Percentiles rank a stretch among this genome's conserved stretches.
Evolutionary conservation across 2,329 filamentous ascomycete species (phyloP).

Genomic region (Pyrenophora tritici-repentis): DNA sequence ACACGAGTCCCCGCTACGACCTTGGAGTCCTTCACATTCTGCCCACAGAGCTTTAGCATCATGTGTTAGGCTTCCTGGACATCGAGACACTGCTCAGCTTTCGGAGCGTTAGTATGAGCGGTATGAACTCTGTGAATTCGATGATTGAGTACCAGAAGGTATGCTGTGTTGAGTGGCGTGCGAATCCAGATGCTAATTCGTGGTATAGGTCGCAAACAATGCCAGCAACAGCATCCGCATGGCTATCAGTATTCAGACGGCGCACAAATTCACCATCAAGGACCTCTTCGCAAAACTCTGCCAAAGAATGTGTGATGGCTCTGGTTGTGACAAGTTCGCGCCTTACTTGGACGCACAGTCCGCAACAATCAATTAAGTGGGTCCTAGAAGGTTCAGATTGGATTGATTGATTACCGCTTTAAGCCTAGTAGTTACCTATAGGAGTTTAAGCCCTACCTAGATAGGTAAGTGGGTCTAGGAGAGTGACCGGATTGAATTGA

Average conservation of each 20-base stretch:
- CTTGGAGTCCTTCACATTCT: neutral
- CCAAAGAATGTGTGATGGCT: neutral
- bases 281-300: neutral
- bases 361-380: too few species aligned
- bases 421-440: too few species aligned
- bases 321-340: neutral
- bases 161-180: too few species aligned
- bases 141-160: too few species aligned
- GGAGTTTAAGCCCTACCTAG: too few species aligned
- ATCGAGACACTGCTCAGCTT: neutral
- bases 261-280: neutral
- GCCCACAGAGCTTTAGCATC: neutral
- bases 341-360: neutral
- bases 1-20: too few species aligned
- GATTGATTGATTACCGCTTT: too few species aligned
- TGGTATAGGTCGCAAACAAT: neutral
- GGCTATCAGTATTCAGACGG: neutral
- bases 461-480: too few species aligned
- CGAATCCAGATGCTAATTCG: too few species aligned
- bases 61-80: neutral
- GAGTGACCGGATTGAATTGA: too few species aligned
- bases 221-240: neutral
- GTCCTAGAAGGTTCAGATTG: too few species aligned
- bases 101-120: neutral
- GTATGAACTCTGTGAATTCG: neutral